These are phyloP conservation scores for Geum urbanum DNA, from an alignment of 306 rosid species.

Conservation along the genomic window DNA sequence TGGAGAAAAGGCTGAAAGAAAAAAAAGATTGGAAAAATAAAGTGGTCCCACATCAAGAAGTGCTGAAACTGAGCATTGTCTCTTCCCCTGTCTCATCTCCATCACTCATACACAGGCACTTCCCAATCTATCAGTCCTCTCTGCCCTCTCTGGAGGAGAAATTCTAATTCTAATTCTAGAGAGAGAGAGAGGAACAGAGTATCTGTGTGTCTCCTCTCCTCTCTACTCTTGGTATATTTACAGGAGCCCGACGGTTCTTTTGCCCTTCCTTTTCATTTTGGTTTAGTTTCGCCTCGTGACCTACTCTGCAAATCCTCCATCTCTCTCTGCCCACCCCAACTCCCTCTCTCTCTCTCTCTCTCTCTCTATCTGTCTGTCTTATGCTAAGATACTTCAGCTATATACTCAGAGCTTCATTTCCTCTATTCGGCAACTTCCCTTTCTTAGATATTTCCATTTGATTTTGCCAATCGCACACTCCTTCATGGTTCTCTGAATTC, in stretches of 20 bases:
- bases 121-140: slow-evolving; percentile 3
- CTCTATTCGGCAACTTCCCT: slow-evolving; percentile 27
- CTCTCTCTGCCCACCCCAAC: slow-evolving; percentile 5
- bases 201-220: slow-evolving; percentile 5
- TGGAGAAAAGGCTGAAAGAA: not conserved
- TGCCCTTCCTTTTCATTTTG: slow-evolving; percentile 37
- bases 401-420: slow-evolving; percentile 3
- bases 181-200: not conserved
- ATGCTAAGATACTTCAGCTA: not conserved
- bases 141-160: not conserved
- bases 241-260: slow-evolving; percentile 35
- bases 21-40: not conserved
- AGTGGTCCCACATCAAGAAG: slow-evolving; percentile 55
- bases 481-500: slow-evolving; percentile 6
- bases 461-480: slow-evolving; percentile 9
- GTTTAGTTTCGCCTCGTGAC: slow-evolving; percentile 42
- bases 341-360: not conserved
- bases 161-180: too few relatives aligned
- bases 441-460: slow-evolving; percentile 20
- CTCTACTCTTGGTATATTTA: slow-evolving; percentile 14
- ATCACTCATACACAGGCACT: not conserved
- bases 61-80: slow-evolving; percentile 63
- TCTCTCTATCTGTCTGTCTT: slow-evolving; percentile 1
- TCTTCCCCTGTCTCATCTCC: slow-evolving; percentile 55
- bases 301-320: slow-evolving; percentile 8